Percentiles rank a stretch among this genome's conserved stretches.
phyloP scores from a whole-genome alignment of 176 grass and related monocot species.

The Musa schizocarpa region DNA sequence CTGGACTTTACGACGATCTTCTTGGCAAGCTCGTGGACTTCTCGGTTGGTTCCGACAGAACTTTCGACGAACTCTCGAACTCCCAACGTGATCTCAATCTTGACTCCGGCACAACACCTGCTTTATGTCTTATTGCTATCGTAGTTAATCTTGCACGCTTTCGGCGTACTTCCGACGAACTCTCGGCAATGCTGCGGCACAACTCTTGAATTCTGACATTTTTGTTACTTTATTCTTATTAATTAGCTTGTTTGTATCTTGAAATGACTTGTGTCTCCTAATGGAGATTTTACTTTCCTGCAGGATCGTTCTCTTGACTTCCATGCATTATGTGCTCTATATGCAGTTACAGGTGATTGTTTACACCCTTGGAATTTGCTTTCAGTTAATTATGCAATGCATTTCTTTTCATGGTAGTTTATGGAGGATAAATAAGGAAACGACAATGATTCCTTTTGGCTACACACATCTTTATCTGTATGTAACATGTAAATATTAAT shows the following conservation, averaged over 20 bases:
- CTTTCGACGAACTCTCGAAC: no score
- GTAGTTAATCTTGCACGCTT: no score
- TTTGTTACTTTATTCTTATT: background rate
- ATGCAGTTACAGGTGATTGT: slow-evolving; percentile 81
- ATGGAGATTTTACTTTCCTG: slow-evolving; percentile 10
- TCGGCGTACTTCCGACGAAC: no score
- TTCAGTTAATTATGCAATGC: background rate
- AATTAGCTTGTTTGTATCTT: slow-evolving; percentile 4
- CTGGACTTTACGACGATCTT: no score
- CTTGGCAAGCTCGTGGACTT: no score
- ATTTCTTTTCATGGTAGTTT: slow-evolving; percentile 4
- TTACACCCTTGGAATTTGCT: background rate
- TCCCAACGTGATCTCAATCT: no score
- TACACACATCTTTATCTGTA: background rate
- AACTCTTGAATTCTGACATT: background rate
- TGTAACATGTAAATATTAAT: no score
- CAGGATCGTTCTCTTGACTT: slow-evolving; percentile 99
- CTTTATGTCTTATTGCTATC: no score
- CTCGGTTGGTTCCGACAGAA: no score
- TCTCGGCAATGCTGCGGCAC: no score
- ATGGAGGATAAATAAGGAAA: background rate
- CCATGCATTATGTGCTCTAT: slow-evolving; percentile 80
- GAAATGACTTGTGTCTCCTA: background rate
- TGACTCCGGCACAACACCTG: no score
- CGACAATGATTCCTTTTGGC: background rate